Evolutionary conservation across 2,329 filamentous ascomycete species (phyloP).

Genomic region (Sclerotiophoma versabilis): DNA sequence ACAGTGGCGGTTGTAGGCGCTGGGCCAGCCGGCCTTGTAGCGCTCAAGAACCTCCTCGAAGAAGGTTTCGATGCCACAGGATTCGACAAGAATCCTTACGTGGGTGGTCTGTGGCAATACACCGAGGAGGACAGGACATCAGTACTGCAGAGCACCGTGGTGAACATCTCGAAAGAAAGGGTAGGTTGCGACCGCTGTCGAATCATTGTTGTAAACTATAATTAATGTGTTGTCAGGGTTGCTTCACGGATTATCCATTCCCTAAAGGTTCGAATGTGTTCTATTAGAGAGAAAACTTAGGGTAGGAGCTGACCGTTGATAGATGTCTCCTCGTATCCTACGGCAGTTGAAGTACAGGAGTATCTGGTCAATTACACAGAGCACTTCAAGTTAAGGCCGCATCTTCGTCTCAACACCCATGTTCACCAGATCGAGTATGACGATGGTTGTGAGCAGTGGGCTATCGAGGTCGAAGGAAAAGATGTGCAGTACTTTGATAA

Average conservation of each 20-base stretch:
- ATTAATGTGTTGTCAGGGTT: conserved; percentile 14
- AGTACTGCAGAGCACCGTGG: conserved; percentile 27
- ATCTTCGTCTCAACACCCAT: conserved; percentile 21
- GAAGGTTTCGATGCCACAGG: conserved; percentile 30
- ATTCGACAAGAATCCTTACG: conserved; percentile 29
- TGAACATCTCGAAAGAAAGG: conserved; percentile 33
- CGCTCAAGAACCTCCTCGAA: conserved; percentile 24
- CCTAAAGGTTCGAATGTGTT: conserved; percentile 13
- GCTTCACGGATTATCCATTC: conserved; percentile 33
- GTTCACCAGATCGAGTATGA: conserved; percentile 23
- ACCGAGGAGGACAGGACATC: conserved; percentile 30
- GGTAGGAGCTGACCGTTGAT: background rate
- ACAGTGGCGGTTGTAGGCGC: conserved; percentile 7
- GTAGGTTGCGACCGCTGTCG: background rate
- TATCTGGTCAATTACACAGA: conserved; percentile 28
- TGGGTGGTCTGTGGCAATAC: conserved; percentile 35
- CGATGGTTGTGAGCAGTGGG: conserved; percentile 23
- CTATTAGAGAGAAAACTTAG: background rate
- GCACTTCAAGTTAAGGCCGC: conserved; percentile 26
- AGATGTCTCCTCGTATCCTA: conserved; percentile 25
- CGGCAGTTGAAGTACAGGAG: conserved; percentile 28
- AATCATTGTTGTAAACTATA: too few relatives aligned
- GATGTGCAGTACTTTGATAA: conserved; percentile 27
- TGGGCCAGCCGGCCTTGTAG: conserved; percentile 2
- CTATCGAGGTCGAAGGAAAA: conserved; percentile 12